A percentile compares a stretch with the other conserved stretches of the same genome.
phyloP scores from a whole-genome alignment of 257 asterid genomes.

The Leptodermis oblonga region DNA sequence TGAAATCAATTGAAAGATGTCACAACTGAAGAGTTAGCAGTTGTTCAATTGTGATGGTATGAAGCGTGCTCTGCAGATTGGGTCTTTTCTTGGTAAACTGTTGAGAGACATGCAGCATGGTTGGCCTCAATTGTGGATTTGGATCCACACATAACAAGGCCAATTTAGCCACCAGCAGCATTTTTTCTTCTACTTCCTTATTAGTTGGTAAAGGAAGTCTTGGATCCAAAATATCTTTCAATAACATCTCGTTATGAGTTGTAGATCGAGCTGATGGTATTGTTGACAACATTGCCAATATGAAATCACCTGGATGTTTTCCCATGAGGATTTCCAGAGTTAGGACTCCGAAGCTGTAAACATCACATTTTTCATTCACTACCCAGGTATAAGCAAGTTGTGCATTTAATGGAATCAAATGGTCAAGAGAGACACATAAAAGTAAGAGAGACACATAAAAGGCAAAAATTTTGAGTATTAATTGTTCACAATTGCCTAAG shows the following conservation, averaged over 20 bases:
- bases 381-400: constrained; percentile 24
- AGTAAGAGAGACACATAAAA: too few relatives aligned
- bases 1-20: too few relatives aligned
- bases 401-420: neutral
- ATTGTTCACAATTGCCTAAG: too few relatives aligned
- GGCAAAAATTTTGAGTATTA: too few relatives aligned
- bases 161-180: too few relatives aligned
- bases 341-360: too few relatives aligned
- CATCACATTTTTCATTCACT: constrained; percentile 19
- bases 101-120: neutral
- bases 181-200: neutral
- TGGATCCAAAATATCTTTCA: neutral
- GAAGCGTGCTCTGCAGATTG: too few relatives aligned
- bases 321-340: constrained; percentile 29
- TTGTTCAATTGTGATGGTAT: too few relatives aligned
- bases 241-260: neutral
- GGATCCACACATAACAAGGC: too few relatives aligned
- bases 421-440: too few relatives aligned
- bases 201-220: neutral
- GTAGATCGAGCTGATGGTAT: neutral
- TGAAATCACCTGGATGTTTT: constrained; percentile 23
- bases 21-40: too few relatives aligned
- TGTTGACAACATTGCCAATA: constrained; percentile 2
- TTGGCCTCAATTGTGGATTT: neutral
- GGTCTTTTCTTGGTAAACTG: neutral